Evolutionary conservation across 106 monocot species (phyloP).

Genomic region (Alisma plantagoaquatica): DNA sequence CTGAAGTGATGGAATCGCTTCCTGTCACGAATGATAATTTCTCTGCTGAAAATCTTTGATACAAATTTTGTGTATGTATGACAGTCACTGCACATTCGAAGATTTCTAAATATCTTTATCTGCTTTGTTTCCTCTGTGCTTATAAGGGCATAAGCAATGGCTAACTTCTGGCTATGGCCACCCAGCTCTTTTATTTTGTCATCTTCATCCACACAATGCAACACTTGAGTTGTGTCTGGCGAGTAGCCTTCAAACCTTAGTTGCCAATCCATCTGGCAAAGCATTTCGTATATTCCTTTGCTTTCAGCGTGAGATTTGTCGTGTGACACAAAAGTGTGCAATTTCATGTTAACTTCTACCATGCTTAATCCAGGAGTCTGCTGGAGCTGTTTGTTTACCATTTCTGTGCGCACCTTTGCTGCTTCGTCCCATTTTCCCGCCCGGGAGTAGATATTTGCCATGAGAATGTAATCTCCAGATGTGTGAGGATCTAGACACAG

Average conservation of each 20-base stretch:
- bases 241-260: slow-evolving; percentile 43
- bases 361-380: slow-evolving; percentile 50
- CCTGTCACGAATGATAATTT: slow-evolving; percentile 55
- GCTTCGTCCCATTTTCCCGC: slow-evolving; percentile 33
- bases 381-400: slow-evolving; percentile 20
- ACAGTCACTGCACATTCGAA: slow-evolving; percentile 55
- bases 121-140: slow-evolving; percentile 14
- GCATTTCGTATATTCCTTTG: slow-evolving; percentile 37
- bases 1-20: slow-evolving; percentile 42
- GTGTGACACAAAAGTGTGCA: slow-evolving; percentile 55
- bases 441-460: slow-evolving; percentile 46
- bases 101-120: slow-evolving; percentile 31
- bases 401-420: slow-evolving; percentile 27
- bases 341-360: slow-evolving; percentile 44
- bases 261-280: slow-evolving; percentile 57
- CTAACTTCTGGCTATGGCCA: slow-evolving; percentile 50
- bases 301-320: slow-evolving; percentile 31
- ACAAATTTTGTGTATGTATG: slow-evolving; percentile 49
- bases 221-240: slow-evolving; percentile 30
- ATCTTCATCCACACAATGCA: slow-evolving; percentile 28
- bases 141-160: slow-evolving; percentile 40
- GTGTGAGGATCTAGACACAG: slow-evolving; percentile 18
- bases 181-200: slow-evolving; percentile 25
- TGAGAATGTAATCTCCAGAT: slow-evolving; percentile 44
- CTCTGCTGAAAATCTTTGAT: slow-evolving; percentile 49